phyloP scores from a whole-genome alignment of 2,329 filamentous ascomycete species.

The Monosporascus sp. region DNA sequence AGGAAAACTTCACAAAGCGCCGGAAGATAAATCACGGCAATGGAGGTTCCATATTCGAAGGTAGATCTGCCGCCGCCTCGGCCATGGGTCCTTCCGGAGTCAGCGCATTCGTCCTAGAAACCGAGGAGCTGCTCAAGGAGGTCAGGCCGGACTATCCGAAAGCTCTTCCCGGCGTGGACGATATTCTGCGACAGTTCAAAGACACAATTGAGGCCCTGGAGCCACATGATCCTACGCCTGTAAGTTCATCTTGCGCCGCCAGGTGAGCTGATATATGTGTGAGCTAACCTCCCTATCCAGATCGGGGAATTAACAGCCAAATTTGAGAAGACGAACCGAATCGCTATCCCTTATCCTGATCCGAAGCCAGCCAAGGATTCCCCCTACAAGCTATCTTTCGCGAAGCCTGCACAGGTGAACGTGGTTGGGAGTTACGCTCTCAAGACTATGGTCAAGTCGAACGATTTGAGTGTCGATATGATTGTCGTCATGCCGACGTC shows the following conservation, averaged over 20 bases:
- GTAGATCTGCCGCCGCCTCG: constrained; percentile 33
- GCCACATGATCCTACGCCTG: constrained; percentile 44
- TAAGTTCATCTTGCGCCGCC: constrained; percentile 28
- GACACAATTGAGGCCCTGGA: constrained; percentile 45
- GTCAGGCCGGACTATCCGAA: constrained; percentile 47
- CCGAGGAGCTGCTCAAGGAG: constrained; percentile 54
- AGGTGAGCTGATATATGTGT: neutral
- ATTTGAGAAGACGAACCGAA: constrained; percentile 60
- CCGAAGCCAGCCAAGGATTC: constrained; percentile 70
- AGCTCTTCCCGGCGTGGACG: constrained; percentile 43
- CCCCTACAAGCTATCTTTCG: constrained; percentile 77
- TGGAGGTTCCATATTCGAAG: constrained; percentile 32
- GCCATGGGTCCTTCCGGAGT: constrained; percentile 34
- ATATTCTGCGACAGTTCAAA: constrained; percentile 47
- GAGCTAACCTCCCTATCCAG: constrained; percentile 33
- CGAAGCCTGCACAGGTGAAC: constrained; percentile 72
- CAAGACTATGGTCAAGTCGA: constrained; percentile 65
- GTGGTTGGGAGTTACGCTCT: constrained; percentile 83
- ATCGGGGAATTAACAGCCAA: constrained; percentile 62
- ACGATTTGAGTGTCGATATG: constrained; percentile 67
- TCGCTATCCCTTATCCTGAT: constrained; percentile 79
- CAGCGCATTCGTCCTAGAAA: constrained; percentile 54
- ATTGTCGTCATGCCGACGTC: constrained; percentile 76
- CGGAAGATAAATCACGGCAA: constrained; percentile 41
- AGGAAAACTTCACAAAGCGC: constrained; percentile 39